phyloP scores from a whole-genome alignment of 2,329 filamentous ascomycete species.

The Elsinoe arachidis region DNA sequence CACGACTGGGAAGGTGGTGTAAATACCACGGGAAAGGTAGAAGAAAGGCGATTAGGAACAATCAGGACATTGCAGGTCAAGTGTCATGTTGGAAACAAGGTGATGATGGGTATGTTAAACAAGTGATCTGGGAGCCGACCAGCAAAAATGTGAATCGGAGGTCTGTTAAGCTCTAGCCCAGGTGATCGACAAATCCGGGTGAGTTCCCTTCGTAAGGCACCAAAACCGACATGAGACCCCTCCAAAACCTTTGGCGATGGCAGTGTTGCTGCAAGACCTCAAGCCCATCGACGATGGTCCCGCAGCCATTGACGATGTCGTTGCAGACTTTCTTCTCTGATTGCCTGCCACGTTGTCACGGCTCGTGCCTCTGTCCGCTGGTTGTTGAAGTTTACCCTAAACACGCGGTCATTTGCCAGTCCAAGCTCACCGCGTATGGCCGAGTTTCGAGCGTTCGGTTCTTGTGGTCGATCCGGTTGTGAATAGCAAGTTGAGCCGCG shows the following conservation, averaged over 20 bases:
- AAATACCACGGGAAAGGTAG: not conserved
- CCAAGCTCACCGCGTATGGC: not conserved
- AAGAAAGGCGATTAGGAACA: not conserved
- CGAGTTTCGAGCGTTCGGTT: not conserved
- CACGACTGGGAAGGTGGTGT: not conserved
- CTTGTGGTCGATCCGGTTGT: not conserved
- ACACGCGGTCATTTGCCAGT: no score
- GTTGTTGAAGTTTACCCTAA: not conserved
- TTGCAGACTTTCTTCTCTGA: not conserved
- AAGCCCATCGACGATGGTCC: constrained; percentile 14
- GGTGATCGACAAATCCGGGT: not conserved
- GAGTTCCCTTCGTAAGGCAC: not conserved
- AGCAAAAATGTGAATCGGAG: not conserved
- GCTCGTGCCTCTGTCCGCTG: not conserved
- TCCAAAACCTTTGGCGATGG: constrained; percentile 16
- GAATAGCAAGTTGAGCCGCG: not conserved
- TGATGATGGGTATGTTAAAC: not conserved
- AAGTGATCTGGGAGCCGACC: not conserved
- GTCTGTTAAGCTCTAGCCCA: not conserved
- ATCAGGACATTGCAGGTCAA: not conserved
- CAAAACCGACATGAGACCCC: constrained; percentile 15
- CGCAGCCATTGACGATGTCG: not conserved
- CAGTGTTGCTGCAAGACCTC: no score
- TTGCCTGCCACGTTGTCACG: not conserved
- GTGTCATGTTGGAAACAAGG: not conserved